Percentiles rank a stretch among this genome's conserved stretches.
Evolutionary conservation across 1,284 basidiomycete genomes (phyloP).

Genomic region (Sporisorium iseilematis-ciliati): DNA sequence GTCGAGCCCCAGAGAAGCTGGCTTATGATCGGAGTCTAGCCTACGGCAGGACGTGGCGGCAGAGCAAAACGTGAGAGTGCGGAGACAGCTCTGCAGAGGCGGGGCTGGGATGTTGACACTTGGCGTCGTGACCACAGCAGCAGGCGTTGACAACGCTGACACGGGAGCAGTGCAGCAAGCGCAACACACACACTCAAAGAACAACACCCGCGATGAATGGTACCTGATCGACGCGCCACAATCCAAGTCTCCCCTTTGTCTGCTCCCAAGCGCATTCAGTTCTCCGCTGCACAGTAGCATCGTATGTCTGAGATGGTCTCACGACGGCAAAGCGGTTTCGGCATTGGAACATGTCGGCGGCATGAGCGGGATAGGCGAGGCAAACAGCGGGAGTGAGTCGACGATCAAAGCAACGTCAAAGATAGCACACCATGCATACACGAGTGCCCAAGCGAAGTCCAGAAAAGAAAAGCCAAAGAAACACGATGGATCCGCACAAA

Average conservation of each 20-base stretch:
- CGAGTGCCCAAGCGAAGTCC: not conserved
- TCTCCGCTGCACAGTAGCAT: not conserved
- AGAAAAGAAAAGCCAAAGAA: not conserved
- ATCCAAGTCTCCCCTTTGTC: not conserved
- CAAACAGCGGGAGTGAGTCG: not conserved
- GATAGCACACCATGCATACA: slow-evolving; percentile 7
- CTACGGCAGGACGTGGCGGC: too few species aligned
- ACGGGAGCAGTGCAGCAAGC: not conserved
- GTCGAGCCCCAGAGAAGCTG: not conserved
- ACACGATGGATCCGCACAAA: not conserved
- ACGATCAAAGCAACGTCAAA: not conserved
- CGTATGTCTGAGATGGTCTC: not conserved
- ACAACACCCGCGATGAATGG: not conserved
- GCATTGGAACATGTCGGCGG: slow-evolving; percentile 41
- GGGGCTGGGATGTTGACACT: too few species aligned
- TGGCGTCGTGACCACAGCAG: too few species aligned
- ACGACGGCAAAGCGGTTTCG: slow-evolving; percentile 8
- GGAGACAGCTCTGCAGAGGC: too few species aligned
- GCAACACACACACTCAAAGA: not conserved
- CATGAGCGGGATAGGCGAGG: slow-evolving; percentile 11
- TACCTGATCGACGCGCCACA: slow-evolving; percentile 32
- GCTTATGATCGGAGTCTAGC: not conserved
- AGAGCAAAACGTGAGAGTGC: too few species aligned
- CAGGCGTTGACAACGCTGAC: not conserved
- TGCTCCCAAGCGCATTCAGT: too few species aligned